Conservation (phyloP, 768 basidiomycete species). For the Pleurotus citrinopileatus region DNA sequence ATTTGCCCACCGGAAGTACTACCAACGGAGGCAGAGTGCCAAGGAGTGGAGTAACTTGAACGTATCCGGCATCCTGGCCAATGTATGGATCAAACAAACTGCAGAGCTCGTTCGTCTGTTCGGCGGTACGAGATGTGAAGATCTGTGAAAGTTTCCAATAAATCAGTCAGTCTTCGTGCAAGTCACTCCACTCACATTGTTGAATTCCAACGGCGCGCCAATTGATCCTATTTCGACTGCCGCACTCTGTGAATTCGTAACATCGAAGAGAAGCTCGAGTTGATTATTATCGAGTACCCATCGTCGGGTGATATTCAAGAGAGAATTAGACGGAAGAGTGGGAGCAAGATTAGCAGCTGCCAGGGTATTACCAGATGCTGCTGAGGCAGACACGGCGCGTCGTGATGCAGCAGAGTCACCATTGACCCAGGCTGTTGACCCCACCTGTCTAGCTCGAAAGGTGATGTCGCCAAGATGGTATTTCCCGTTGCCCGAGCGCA, state of each 20-base stretch:
- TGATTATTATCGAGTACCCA: slow-evolving; percentile 42
- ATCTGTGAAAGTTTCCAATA: slow-evolving; percentile 32
- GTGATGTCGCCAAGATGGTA: slow-evolving; percentile 58
- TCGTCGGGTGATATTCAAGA: slow-evolving; percentile 48
- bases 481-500: slow-evolving; percentile 43
- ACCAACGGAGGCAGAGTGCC: slow-evolving; percentile 52
- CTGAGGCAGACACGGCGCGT: slow-evolving; percentile 31
- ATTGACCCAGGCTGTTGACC: slow-evolving; percentile 41
- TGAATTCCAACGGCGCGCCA: slow-evolving; percentile 53
- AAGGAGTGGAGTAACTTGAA: slow-evolving; percentile 49
- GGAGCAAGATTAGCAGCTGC: slow-evolving; percentile 48
- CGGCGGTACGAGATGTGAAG: slow-evolving; percentile 50
- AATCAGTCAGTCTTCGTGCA: not conserved
- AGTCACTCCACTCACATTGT: slow-evolving; percentile 39
- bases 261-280: slow-evolving; percentile 48
- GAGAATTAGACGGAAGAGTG: slow-evolving; percentile 41
- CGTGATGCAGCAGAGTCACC: slow-evolving; percentile 45
- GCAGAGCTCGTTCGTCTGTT: slow-evolving; percentile 49
- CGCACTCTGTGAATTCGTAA: slow-evolving; percentile 41
- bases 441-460: slow-evolving; percentile 45
- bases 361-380: slow-evolving; percentile 40
- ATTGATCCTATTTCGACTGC: slow-evolving; percentile 54
- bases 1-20: slow-evolving; percentile 40
- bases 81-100: slow-evolving; percentile 58
- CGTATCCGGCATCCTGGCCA: slow-evolving; percentile 54